phyloP scores from a whole-genome alignment of 2,329 filamentous ascomycete species.

The Sporothrix curviconia region DNA sequence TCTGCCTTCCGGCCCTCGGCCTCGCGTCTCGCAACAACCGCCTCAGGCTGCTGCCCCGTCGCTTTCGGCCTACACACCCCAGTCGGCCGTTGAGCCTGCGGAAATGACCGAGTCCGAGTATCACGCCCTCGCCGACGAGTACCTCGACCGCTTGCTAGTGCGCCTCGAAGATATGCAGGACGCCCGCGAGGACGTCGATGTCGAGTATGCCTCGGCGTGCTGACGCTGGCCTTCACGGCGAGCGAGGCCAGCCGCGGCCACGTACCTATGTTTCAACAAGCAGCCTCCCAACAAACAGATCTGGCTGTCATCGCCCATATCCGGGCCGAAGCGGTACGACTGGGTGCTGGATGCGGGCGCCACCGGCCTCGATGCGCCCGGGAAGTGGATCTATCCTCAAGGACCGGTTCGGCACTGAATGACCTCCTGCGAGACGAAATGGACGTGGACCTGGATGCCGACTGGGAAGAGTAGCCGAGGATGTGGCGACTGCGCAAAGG shows the following conservation, averaged over 20 bases:
- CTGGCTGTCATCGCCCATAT: slow-evolving; percentile 87
- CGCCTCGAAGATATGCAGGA: slow-evolving; percentile 72
- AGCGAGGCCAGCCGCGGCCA: slow-evolving; percentile 35
- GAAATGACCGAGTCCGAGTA: slow-evolving; percentile 63
- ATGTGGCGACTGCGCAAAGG: too few relatives aligned
- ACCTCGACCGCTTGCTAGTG: slow-evolving; percentile 52
- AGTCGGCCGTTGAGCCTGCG: slow-evolving; percentile 21
- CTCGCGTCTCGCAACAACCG: not conserved
- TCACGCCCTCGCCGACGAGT: slow-evolving; percentile 69
- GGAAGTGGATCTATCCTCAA: slow-evolving; percentile 84
- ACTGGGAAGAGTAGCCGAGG: not conserved
- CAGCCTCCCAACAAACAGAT: slow-evolving; percentile 97
- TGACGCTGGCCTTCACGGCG: slow-evolving; percentile 15
- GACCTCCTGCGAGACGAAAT: slow-evolving; percentile 71
- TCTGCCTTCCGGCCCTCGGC: not conserved
- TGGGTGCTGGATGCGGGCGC: slow-evolving; percentile 54
- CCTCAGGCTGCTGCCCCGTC: slow-evolving; percentile 2
- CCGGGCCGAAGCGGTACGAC: slow-evolving; percentile 90
- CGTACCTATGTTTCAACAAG: slow-evolving; percentile 96
- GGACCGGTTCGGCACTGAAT: slow-evolving; percentile 69
- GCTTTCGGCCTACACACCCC: slow-evolving; percentile 29
- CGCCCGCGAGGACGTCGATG: slow-evolving; percentile 66
- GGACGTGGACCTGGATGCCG: slow-evolving; percentile 49
- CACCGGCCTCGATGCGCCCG: slow-evolving; percentile 53
- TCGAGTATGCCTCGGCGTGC: slow-evolving; percentile 61